A percentile compares a stretch with the other conserved stretches of the same genome.
Evolutionary conservation across 2,329 filamentous ascomycete species (phyloP).

Genomic region (Chaetoscypha palmicola): DNA sequence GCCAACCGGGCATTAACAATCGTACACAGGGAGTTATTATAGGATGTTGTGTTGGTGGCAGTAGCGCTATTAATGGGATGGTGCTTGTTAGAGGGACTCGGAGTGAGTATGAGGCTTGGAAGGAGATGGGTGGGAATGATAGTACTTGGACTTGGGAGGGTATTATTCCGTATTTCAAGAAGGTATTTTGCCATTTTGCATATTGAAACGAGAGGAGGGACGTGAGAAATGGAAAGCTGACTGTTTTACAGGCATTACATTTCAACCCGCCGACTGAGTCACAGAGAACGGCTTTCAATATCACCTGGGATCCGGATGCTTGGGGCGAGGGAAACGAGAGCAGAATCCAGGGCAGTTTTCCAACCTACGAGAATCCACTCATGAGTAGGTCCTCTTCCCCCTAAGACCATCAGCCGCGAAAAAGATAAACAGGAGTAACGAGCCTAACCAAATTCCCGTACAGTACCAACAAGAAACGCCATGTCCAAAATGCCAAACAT

Average conservation of each 20-base stretch:
- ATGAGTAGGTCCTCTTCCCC: slow-evolving; percentile 1
- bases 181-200: background rate
- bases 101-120: slow-evolving; percentile 4
- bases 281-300: background rate
- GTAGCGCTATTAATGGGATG: slow-evolving; percentile 2
- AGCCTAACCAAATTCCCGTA: no score
- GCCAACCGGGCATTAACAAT: background rate
- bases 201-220: no score
- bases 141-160: background rate
- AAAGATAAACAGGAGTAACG: no score
- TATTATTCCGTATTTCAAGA: slow-evolving; percentile 4
- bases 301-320: slow-evolving; percentile 1
- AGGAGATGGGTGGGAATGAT: background rate
- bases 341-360: slow-evolving; percentile 1
- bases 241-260: background rate
- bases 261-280: background rate
- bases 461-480: background rate
- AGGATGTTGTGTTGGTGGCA: slow-evolving; percentile 3
- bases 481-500: background rate
- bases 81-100: background rate
- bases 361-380: background rate
- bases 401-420: no score
- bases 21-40: background rate
- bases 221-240: background rate
- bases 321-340: background rate